phyloP scores from a whole-genome alignment of 2,329 filamentous ascomycete species.

The Albophoma yamanashiensis region DNA sequence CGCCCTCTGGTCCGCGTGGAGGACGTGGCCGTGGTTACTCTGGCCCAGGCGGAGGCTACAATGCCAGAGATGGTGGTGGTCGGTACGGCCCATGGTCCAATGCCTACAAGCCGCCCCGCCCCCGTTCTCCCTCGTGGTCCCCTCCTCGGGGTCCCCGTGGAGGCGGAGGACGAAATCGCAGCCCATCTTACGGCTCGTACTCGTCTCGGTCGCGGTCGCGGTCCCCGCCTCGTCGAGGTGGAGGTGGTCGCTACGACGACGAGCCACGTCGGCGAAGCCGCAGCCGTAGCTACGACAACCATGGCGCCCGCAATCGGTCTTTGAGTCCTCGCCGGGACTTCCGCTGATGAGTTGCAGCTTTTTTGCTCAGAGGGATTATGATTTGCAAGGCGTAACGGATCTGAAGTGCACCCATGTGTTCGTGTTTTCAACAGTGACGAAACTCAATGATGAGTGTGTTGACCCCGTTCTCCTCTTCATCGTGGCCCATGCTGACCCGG shows the following conservation, averaged over 20 bases:
- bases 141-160: constrained; percentile 21
- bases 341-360: constrained; percentile 11
- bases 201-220: constrained; percentile 38
- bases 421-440: background rate
- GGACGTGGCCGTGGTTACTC: constrained; percentile 18
- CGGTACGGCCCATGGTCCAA: constrained; percentile 37
- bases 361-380: background rate
- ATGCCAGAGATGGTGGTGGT: constrained; percentile 22
- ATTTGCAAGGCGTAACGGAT: background rate
- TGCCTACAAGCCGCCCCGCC: constrained; percentile 50
- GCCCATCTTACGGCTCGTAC: constrained; percentile 31
- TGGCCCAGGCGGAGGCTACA: constrained; percentile 13
- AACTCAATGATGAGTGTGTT: background rate
- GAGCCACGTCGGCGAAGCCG: constrained; percentile 32
- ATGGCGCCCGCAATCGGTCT: constrained; percentile 28
- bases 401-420: background rate
- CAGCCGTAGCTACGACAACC: constrained; percentile 35
- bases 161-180: constrained; percentile 30
- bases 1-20: constrained; percentile 18
- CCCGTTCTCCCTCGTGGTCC: constrained; percentile 30
- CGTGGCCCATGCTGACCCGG: background rate
- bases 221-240: constrained; percentile 25
- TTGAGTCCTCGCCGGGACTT: constrained; percentile 25
- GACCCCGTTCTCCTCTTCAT: background rate
- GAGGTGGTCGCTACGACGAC: constrained; percentile 19